Conservation (phyloP, 129 eudicot genomes). For the Helianthus tuberosus region DNA sequence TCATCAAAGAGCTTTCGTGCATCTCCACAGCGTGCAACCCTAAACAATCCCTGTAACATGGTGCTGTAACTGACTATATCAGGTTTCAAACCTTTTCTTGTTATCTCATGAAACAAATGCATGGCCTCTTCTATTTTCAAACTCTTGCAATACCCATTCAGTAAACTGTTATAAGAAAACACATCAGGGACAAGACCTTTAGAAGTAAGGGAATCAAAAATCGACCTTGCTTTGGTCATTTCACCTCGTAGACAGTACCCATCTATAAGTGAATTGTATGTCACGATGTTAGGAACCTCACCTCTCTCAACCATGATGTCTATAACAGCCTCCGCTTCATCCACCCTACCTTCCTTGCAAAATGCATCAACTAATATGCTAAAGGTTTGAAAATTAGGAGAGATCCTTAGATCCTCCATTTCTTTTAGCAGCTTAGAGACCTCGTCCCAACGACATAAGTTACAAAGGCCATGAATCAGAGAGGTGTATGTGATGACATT, state of each 20-base stretch:
- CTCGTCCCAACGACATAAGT: conserved; percentile 31
- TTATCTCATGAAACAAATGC: neutral
- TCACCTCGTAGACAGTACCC: conserved; percentile 9
- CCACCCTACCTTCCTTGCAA: conserved; percentile 38
- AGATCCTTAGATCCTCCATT: conserved; percentile 22
- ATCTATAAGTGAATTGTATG: neutral
- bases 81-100: neutral
- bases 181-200: conserved; percentile 11
- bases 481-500: conserved; percentile 5
- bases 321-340: conserved; percentile 30
- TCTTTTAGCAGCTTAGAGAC: conserved; percentile 20
- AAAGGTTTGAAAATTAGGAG: conserved; percentile 13
- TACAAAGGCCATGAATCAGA: conserved; percentile 29
- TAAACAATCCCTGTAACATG: neutral
- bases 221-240: conserved; percentile 20
- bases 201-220: conserved; percentile 19
- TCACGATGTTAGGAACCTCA: neutral
- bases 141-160: conserved; percentile 35
- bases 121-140: neutral
- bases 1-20: conserved; percentile 9
- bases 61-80: neutral
- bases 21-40: conserved; percentile 4
- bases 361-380: conserved; percentile 38
- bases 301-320: conserved; percentile 8
- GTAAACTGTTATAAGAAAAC: conserved; percentile 16